Evolutionary conservation across 441 rosid species (phyloP), one percentile per base, ranked within the genome.

Genomic region (Biscutella laevigata): DNA sequence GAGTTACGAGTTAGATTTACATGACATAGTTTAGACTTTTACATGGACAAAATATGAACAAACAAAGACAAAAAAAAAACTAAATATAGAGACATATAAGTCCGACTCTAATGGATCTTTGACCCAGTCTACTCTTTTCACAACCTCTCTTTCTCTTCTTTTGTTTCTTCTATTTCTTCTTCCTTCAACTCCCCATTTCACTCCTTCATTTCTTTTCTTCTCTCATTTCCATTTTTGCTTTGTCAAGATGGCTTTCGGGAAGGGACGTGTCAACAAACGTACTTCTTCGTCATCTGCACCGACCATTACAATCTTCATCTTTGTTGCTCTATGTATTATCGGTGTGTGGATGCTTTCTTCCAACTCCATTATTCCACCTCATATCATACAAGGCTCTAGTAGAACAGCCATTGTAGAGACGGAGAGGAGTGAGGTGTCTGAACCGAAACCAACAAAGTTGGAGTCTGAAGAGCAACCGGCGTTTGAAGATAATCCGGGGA

Each of bases 301-400:
- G n/a, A 82, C 87, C 26, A 69, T 88, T 34, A 85, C 87, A 10
- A 83, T 86, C 4, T 34, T 88, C 1, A 54, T 81, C n/a, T 82
- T 91, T 60, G 67, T 85, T 2, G 73, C 78, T 42, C 53, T 85
- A 4, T 83, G 91, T 32, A 76, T 80, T n/a, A 8, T 91, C 0
- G 98, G 87, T 20, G 84, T 83, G 1, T 88, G 95, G 98, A 76
- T 85, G 91, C 78, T 88, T 12, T 69, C 79, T 41, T 76, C 83
- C 3, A 77, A 77, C 71, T 68, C 86, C 14, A 26, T 76, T 38
- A 38, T 55, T 8, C 74, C 95, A 7, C 79, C 78, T 0, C 81
- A 73, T 51, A 73, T 73, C 67, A 35, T 64, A 36, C 73, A 58
- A 39, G 26, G 71, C 6, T 4, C 73, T 64, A 24, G 62, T 4